Evolutionary conservation across 441 rosid species (phyloP).

Genomic region (Erodium moschatum): DNA sequence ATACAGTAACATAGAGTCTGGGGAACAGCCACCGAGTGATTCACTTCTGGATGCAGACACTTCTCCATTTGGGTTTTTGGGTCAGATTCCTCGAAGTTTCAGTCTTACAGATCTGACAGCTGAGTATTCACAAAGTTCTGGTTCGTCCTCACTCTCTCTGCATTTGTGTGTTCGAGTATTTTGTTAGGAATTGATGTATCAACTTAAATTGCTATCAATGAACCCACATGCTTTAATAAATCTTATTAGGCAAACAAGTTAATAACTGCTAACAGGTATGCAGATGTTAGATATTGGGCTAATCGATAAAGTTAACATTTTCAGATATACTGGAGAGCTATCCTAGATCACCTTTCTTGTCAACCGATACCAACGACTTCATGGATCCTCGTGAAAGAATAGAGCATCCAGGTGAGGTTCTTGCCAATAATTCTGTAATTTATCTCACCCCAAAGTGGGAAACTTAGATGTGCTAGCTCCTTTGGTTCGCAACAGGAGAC

Average conservation of each 20-base stretch:
- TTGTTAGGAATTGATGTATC: neutral
- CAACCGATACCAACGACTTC: conserved; percentile 49
- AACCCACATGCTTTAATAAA: neutral
- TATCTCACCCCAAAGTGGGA: conserved; percentile 8
- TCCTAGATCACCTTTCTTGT: conserved; percentile 73
- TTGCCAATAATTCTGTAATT: neutral
- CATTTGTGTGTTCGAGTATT: too few species aligned
- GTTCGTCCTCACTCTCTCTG: conserved; percentile 33
- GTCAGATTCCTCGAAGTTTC: conserved; percentile 72
- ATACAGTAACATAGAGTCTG: conserved; percentile 64
- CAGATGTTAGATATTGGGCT: neutral
- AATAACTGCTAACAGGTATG: neutral
- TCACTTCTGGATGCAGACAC: conserved; percentile 58
- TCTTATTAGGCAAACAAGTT: neutral
- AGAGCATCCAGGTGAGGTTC: conserved; percentile 62
- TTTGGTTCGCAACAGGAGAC: conserved; percentile 50
- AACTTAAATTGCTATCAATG: neutral
- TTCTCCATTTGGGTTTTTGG: conserved; percentile 65
- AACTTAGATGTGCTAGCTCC: conserved; percentile 5
- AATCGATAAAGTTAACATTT: conserved; percentile 7
- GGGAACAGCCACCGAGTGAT: conserved; percentile 61
- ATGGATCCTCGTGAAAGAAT: conserved; percentile 66
- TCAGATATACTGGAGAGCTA: conserved; percentile 78
- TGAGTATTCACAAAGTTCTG: conserved; percentile 83
- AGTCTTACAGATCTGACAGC: conserved; percentile 91